Evolutionary conservation across 371 early-diverging fungal genomes (phyloP), one percentile per base, ranked within the genome.

Genomic region (Actinomucor elegans): DNA sequence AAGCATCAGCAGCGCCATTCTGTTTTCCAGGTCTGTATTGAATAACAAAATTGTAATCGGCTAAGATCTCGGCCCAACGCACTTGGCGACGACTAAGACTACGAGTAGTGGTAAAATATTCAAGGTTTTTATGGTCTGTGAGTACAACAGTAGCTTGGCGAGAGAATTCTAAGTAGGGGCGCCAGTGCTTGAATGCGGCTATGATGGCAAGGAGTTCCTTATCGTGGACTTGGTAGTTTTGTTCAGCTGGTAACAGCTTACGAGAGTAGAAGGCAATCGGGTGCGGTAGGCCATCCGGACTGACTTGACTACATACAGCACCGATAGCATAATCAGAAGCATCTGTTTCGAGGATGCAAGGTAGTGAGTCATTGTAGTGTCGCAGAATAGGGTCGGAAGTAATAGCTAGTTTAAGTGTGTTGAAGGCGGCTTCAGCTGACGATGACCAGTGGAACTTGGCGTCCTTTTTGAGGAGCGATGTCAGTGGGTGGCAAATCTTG

Each of bases 41-140:
- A 29, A 82, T 51, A 0, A 42, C 15, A 56, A 77, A 67, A 31
- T 70, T 44, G 34, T 60, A 75, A 17, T n/a, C n/a, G n/a, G 66
- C 38, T 9, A 80, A 57, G 4, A 48, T 35, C 11, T 54, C 21
- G 21, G 71, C 26, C 69, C 72, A 80, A 6, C 71, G 59, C 21
- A 59, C 73, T 43, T 75, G 78, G 0, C 73, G 46, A 0, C 67
- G 54, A 40, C 57, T 75, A 0, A 79, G 64, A 8, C 10, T 8
- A 5, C 51, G 47, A 1, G 67, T 56, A 4, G 57, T 50, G 21
- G 52, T 52, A 23, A 80, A 73, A 21, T 72, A 61, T 37, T 69
- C 59, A 2, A 84, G 57, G 48, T 72, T 74, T 15, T 69, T 67
- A 42, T 85, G 81, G 55, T 85, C 82, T 4, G 79, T 71, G 23